Conservation (phyloP, 768 basidiomycete species). For the Lyophyllum atratum region DNA sequence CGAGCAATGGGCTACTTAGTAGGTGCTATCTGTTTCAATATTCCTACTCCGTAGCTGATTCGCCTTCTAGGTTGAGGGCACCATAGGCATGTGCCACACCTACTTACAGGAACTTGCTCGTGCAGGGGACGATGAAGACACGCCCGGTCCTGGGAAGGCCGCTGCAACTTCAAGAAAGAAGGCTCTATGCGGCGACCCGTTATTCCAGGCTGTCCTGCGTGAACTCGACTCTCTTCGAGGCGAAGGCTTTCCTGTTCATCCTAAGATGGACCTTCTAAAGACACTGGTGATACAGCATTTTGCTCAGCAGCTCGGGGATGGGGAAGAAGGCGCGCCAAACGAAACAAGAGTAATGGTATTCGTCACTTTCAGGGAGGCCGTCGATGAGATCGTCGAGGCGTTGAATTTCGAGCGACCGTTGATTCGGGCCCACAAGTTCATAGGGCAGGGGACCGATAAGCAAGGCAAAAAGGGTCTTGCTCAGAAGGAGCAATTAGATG, state of each 20-base stretch:
- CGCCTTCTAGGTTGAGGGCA: conserved; percentile 72
- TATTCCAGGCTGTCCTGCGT: conserved; percentile 64
- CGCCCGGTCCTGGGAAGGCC: conserved; percentile 33
- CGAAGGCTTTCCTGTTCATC: conserved; percentile 68
- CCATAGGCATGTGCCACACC: conserved; percentile 75
- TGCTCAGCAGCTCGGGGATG: conserved; percentile 48
- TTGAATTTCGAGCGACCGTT: conserved; percentile 77
- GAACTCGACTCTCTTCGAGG: conserved; percentile 65
- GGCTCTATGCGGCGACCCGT: conserved; percentile 50
- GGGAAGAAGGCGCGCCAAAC: conserved; percentile 31
- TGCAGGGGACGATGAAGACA: conserved; percentile 37
- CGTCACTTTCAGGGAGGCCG: conserved; percentile 84
- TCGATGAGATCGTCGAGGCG: conserved; percentile 86
- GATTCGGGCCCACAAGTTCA: conserved; percentile 81
- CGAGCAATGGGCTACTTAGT: conserved; percentile 90
- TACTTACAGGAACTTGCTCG: conserved; percentile 50
- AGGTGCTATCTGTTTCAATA: conserved; percentile 23
- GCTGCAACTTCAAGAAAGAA: conserved; percentile 43
- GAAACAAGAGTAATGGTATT: conserved; percentile 92
- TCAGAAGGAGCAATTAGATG: conserved; percentile 91
- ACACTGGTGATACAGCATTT: conserved; percentile 81
- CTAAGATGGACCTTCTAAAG: conserved; percentile 89
- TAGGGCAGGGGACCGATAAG: conserved; percentile 88
- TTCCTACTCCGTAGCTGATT: not conserved
- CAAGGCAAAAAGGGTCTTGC: conserved; percentile 84